Evolutionary conservation across 257 asterid species (phyloP).

Genomic region (Capsicum chinense): DNA sequence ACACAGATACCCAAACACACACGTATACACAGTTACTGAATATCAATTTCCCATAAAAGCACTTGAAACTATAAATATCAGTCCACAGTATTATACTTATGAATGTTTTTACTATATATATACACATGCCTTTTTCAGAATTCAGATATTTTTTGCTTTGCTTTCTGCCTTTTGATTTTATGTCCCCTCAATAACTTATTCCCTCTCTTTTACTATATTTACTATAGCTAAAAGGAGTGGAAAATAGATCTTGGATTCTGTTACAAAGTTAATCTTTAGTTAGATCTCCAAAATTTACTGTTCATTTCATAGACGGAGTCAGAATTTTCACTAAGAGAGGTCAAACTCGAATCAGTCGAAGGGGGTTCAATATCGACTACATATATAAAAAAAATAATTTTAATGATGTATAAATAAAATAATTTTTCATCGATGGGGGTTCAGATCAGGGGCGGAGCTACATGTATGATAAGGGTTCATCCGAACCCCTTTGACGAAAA

Average conservation of each 20-base stretch:
- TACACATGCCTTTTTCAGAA: conserved; percentile 7
- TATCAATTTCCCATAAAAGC: conserved; percentile 24
- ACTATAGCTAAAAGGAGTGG: no score
- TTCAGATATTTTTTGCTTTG: background rate
- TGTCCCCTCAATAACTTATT: background rate
- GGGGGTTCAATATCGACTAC: no score
- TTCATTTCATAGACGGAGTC: background rate
- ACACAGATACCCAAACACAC: conserved; percentile 10
- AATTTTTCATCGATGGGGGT: no score
- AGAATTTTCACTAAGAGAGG: no score
- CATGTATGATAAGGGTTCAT: no score
- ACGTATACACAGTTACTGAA: background rate
- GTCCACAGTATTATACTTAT: background rate
- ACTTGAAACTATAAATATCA: conserved; percentile 16
- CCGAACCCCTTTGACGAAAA: no score
- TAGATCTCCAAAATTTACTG: background rate
- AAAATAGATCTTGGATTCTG: background rate
- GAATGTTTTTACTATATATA: conserved; percentile 1
- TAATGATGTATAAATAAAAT: no score
- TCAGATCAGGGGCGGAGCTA: no score
- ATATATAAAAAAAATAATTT: no score
- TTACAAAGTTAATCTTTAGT: background rate
- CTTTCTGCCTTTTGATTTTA: background rate
- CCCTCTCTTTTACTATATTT: background rate
- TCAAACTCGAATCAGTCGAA: no score